Evolutionary conservation across 2,329 filamentous ascomycete genomes (phyloP).

Genomic region (Diaporthe australafricana): DNA sequence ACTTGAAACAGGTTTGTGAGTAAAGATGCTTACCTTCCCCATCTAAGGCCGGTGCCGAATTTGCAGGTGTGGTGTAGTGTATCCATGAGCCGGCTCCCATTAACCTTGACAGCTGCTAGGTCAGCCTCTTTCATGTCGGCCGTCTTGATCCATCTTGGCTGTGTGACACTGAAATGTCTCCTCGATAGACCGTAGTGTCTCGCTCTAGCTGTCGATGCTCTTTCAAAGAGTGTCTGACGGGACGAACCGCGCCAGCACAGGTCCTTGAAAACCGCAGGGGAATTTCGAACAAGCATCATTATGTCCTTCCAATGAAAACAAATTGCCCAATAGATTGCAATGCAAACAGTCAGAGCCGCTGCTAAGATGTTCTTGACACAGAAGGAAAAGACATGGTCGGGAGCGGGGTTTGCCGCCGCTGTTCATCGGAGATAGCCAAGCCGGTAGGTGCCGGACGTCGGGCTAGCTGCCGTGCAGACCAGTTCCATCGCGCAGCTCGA

Average conservation of each 20-base stretch:
- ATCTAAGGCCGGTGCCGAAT: conserved; percentile 74
- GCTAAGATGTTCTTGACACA: not conserved
- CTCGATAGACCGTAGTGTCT: not conserved
- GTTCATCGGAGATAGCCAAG: not conserved
- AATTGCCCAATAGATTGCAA: not conserved
- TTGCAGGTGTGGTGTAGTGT: conserved; percentile 74
- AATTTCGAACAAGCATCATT: not conserved
- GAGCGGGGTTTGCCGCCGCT: conserved; percentile 10
- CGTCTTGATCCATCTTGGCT: conserved; percentile 17
- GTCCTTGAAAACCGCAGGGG: not conserved
- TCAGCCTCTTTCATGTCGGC: conserved; percentile 33
- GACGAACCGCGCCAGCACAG: not conserved
- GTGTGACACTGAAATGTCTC: conserved; percentile 29
- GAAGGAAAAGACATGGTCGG: not conserved
- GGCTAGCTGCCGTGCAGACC: not conserved
- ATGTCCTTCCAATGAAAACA: not conserved
- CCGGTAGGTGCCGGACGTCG: not conserved
- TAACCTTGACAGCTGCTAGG: conserved; percentile 60
- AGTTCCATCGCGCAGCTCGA: not conserved
- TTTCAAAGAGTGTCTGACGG: not conserved
- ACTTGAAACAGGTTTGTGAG: not conserved
- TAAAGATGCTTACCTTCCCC: conserved; percentile 71
- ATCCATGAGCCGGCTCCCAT: conserved; percentile 69
- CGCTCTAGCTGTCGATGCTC: not conserved
- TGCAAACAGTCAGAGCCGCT: not conserved